These are phyloP conservation scores for Aspergillus luchuensis DNA, from an alignment of 2,329 filamentous ascomycete genomes.

Conservation along the genomic window DNA sequence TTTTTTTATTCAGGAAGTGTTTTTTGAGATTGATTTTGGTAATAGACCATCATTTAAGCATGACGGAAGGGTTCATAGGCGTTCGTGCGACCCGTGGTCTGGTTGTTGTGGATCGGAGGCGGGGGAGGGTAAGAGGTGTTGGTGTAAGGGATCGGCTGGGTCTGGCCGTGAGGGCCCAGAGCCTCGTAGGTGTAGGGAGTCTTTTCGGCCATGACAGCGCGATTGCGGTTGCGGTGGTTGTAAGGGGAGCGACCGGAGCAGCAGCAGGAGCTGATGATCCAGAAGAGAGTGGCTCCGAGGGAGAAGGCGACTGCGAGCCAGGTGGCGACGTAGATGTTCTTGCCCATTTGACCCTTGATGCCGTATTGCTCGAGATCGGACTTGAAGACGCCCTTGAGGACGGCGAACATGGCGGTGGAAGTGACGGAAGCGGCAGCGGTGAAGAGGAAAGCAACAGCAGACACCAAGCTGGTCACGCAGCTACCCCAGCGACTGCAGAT, in stretches of 20 bases:
- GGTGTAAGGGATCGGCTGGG: conserved; percentile 22
- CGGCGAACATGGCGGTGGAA: conserved; percentile 71
- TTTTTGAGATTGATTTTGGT: not conserved
- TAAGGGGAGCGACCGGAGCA: conserved; percentile 68
- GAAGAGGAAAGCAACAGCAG: conserved; percentile 62
- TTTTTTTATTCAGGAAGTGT: not conserved
- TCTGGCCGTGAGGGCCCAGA: conserved; percentile 40
- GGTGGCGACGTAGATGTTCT: conserved; percentile 67
- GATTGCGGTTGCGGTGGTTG: conserved; percentile 43
- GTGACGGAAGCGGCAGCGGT: conserved; percentile 68
- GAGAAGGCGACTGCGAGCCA: conserved; percentile 83
- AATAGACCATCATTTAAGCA: conserved; percentile 25
- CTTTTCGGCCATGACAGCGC: conserved; percentile 58
- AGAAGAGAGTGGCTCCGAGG: conserved; percentile 78
- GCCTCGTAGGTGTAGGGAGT: conserved; percentile 64
- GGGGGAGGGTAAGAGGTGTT: conserved; percentile 35
- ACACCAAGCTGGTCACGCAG: conserved; percentile 77
- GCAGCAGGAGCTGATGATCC: conserved; percentile 90
- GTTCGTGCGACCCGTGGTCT: conserved; percentile 31
- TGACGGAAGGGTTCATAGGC: conserved; percentile 45
- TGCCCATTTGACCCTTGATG: conserved; percentile 68
- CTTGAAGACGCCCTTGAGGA: conserved; percentile 70
- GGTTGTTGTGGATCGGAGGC: conserved; percentile 23
- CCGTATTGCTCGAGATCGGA: conserved; percentile 69
- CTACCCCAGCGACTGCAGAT: conserved; percentile 81